phyloP scores from a whole-genome alignment of 441 rosid genomes.

The Aleurites moluccanus region DNA sequence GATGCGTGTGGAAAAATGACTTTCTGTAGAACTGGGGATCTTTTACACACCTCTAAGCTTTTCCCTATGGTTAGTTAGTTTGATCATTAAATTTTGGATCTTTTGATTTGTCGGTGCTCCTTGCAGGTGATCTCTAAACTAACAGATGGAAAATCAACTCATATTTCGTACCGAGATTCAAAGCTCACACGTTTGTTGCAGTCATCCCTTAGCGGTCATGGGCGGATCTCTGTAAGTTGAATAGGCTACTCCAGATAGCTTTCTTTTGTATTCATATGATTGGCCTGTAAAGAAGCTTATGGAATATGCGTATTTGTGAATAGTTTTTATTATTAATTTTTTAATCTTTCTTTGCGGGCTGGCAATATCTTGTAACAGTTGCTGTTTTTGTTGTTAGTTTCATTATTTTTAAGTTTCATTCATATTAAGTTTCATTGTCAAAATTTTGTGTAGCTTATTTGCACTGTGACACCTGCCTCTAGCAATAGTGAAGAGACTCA shows the following conservation, averaged over 20 bases:
- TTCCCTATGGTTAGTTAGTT: not conserved
- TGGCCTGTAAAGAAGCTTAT: not conserved
- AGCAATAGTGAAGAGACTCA: conserved; percentile 94
- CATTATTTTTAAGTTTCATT: conserved; percentile 13
- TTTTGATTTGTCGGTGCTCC: conserved; percentile 4
- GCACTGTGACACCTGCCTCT: conserved; percentile 93
- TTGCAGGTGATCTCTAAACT: conserved; percentile 64
- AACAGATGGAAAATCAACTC: conserved; percentile 61
- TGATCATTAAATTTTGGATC: conserved; percentile 4
- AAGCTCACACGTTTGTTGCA: conserved; percentile 69
- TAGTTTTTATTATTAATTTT: not conserved
- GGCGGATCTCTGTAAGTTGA: conserved; percentile 57
- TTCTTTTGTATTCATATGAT: conserved; percentile 7
- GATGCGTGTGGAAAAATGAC: not conserved
- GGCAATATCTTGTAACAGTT: not conserved
- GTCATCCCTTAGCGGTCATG: conserved; percentile 72
- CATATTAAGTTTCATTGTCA: conserved; percentile 28
- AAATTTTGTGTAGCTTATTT: conserved; percentile 64
- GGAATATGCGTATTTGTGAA: not conserved
- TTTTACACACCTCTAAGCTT: not conserved
- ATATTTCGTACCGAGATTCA: conserved; percentile 72
- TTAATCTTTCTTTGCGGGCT: not conserved
- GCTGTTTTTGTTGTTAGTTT: not conserved
- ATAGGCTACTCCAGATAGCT: not conserved
- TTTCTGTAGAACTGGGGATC: not conserved